Conservation (phyloP, 352 stramenopile genomes). For the Globisporangium iwayamae region DNA sequence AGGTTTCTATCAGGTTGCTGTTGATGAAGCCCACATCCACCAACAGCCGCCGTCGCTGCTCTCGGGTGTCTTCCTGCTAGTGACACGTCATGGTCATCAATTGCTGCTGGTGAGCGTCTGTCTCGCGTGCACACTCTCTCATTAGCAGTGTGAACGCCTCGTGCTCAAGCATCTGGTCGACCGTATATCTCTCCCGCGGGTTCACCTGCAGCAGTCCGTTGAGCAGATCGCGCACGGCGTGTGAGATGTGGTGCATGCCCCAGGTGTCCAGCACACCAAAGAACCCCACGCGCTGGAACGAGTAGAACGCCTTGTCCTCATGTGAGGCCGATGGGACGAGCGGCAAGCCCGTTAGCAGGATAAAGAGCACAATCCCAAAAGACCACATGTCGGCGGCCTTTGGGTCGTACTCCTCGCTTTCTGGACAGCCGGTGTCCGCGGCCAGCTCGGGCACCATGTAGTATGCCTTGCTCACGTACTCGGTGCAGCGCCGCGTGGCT, state of each 20-base stretch:
- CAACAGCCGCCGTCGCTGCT: background rate
- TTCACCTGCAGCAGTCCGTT: slow-evolving; percentile 30
- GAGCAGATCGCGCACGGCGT: background rate
- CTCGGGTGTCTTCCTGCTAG: background rate
- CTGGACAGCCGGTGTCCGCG: slow-evolving; percentile 3
- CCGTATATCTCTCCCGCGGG: slow-evolving; percentile 2
- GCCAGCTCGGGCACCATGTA: slow-evolving; percentile 55
- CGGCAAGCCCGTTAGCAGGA: slow-evolving; percentile 49
- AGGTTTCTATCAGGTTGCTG: slow-evolving; percentile 7
- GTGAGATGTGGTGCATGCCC: slow-evolving; percentile 15
- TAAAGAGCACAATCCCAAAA: slow-evolving; percentile 54
- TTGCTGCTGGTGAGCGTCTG: background rate
- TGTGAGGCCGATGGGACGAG: slow-evolving; percentile 31
- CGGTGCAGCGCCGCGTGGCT: slow-evolving; percentile 18
- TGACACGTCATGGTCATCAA: background rate
- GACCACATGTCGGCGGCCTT: slow-evolving; percentile 49
- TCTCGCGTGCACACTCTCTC: background rate
- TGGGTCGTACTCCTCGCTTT: slow-evolving; percentile 20
- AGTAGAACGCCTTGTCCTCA: slow-evolving; percentile 30
- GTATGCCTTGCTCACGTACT: slow-evolving; percentile 43
- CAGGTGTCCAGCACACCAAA: slow-evolving; percentile 31
- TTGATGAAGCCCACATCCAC: background rate
- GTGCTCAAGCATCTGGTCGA: slow-evolving; percentile 1
- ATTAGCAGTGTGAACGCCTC: background rate
- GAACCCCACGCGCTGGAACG: slow-evolving; percentile 26